phyloP scores from a whole-genome alignment of 305 asterid species.

The Fraxinus xanthoxyloides region DNA sequence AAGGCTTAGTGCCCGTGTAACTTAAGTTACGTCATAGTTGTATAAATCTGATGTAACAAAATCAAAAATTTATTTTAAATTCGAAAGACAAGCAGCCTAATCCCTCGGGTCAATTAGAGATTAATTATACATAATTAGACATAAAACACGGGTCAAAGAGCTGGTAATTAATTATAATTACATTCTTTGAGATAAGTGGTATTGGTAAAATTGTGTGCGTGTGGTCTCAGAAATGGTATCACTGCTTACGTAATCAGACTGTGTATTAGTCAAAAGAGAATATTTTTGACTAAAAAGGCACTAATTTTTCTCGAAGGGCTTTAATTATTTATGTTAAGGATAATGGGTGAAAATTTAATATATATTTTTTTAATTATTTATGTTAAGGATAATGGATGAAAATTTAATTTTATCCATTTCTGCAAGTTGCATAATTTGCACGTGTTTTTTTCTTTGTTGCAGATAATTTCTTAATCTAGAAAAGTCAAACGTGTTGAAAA shows the following conservation, averaged over 20 bases:
- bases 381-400: background rate
- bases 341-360: background rate
- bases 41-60: constrained; percentile 12
- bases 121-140: background rate
- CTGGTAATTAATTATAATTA: constrained; percentile 6
- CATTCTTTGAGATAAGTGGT: background rate
- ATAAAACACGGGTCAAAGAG: constrained; percentile 16
- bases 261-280: constrained; percentile 12
- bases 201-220: constrained; percentile 21
- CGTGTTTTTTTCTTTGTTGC: background rate
- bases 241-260: constrained; percentile 29
- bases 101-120: constrained; percentile 9
- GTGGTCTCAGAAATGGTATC: constrained; percentile 33
- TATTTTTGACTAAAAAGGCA: constrained; percentile 25
- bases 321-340: background rate
- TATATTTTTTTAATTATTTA: background rate
- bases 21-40: constrained; percentile 25
- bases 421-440: background rate
- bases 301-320: constrained; percentile 20
- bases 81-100: constrained; percentile 17
- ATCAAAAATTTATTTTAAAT: background rate
- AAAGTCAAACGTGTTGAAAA: background rate
- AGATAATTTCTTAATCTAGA: background rate
- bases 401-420: background rate
- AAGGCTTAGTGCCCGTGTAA: background rate